Evolutionary conservation across 768 basidiomycete species (phyloP).

Genomic region (Kockovaella imperatae): DNA sequence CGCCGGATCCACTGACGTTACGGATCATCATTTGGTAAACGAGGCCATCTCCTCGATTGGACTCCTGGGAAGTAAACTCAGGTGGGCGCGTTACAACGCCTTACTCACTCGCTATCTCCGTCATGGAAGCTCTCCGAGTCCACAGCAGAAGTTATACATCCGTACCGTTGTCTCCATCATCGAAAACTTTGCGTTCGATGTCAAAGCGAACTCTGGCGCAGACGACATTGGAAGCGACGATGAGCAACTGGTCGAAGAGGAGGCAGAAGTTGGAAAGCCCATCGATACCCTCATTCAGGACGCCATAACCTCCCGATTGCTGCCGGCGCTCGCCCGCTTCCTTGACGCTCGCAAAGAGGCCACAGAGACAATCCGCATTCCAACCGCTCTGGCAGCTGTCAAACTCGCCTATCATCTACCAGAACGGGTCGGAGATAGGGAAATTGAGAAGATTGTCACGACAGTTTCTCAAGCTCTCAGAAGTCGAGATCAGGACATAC

Average conservation of each 20-base stretch:
- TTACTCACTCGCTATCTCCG: conserved; percentile 75
- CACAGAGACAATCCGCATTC: conserved; percentile 79
- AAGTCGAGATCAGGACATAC: conserved; percentile 86
- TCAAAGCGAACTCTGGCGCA: background rate
- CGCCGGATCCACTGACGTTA: conserved; percentile 49
- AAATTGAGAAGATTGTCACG: conserved; percentile 69
- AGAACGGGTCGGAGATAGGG: conserved; percentile 53
- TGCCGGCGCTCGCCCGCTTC: conserved; percentile 71
- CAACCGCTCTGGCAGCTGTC: conserved; percentile 77
- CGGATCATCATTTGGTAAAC: conserved; percentile 78
- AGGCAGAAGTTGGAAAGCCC: conserved; percentile 5
- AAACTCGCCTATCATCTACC: conserved; percentile 78
- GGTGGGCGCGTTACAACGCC: conserved; percentile 75
- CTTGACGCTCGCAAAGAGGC: conserved; percentile 74
- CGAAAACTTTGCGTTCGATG: conserved; percentile 80
- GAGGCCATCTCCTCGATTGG: conserved; percentile 79
- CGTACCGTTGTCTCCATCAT: conserved; percentile 74
- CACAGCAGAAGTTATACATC: conserved; percentile 70
- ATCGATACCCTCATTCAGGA: conserved; percentile 54
- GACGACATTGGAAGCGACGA: conserved; percentile 52
- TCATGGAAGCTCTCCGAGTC: conserved; percentile 54
- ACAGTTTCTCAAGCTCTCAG: conserved; percentile 80
- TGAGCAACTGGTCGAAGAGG: conserved; percentile 17
- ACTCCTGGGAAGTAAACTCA: conserved; percentile 63
- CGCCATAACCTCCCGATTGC: conserved; percentile 63